phyloP scores from a whole-genome alignment of 208 protist genomes.

The Sergeia podlipaevii region DNA sequence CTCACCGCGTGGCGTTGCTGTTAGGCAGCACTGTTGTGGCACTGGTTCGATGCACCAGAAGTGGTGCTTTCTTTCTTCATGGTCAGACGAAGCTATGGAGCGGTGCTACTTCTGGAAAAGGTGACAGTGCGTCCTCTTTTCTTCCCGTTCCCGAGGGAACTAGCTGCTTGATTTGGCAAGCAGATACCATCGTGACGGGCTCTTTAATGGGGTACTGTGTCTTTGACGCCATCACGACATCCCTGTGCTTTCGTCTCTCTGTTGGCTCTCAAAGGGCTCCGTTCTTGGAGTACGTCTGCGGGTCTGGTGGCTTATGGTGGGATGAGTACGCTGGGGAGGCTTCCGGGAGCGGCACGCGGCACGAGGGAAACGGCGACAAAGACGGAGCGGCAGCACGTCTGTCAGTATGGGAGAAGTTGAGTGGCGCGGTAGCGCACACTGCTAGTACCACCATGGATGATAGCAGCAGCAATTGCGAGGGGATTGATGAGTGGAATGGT shows the following conservation, averaged over 20 bases:
- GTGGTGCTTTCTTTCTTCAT: no score
- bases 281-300: background rate
- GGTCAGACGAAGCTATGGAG: no score
- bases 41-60: background rate
- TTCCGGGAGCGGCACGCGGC: background rate
- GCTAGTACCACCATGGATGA: no score
- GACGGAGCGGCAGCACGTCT: no score
- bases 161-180: slow-evolving; percentile 10
- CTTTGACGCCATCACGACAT: slow-evolving; percentile 1
- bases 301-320: background rate
- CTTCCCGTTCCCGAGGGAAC: background rate
- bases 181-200: slow-evolving; percentile 10
- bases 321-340: background rate
- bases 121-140: no score
- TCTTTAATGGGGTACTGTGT: slow-evolving; percentile 7
- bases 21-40: background rate
- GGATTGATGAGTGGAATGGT: no score
- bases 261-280: background rate
- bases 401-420: no score
- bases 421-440: no score
- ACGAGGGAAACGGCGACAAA: background rate
- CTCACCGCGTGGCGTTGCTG: slow-evolving; percentile 1
- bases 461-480: no score
- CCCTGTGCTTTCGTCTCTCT: background rate
- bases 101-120: no score